Evolutionary conservation across 1,139 yeast species (phyloP), one percentile per base, ranked within the genome.

Genomic region (Tardiomyces blankii): DNA sequence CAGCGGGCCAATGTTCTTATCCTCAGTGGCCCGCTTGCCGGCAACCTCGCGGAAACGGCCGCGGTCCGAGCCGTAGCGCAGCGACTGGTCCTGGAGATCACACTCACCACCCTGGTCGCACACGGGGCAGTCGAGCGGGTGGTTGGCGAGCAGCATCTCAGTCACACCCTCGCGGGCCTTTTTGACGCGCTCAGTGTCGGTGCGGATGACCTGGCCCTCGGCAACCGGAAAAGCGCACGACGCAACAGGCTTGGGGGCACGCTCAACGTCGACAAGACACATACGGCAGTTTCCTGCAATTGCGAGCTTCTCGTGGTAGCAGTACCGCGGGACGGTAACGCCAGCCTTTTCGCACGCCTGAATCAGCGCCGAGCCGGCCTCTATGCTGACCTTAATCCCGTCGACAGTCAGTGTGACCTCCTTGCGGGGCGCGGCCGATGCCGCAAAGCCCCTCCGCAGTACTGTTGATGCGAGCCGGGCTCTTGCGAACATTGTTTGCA

Each of bases 31-130:
- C 62, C 95, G 77, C 69, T 86, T 86, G 61, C 95, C 95, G 46
- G 76, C 74, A 49, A 84, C 75, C 66, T 86, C 95, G 51, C 73
- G 67, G 69, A 83, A 86, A 66, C 95, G 77, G 56, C 95, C 94
- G 56, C 95, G 77, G 67, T 86, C 95, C 46, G 83, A 69, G 49
- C 95, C 95, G 62, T 83, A 83, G 64, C 93, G 77, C 65, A 82
- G 72, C 27, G 88, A 74, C 70, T 86, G 95, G 63, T 86, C 95
- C 69, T 86, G 95, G 58, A 86, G 75, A 64, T 86, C 95, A 72
- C 95, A 86, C 65, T 86, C 95, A 56, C 95, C 95, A 68, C 95
- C 95, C 68, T 86, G 95, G 67, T 86, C 95, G 68, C 95, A 86
- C 46, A 86, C 83, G 38, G 95, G 95, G 69, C 95, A 86, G 68